Evolutionary conservation across 345 rosid species (phyloP).

Genomic region (Bretschneidera sinensis): DNA sequence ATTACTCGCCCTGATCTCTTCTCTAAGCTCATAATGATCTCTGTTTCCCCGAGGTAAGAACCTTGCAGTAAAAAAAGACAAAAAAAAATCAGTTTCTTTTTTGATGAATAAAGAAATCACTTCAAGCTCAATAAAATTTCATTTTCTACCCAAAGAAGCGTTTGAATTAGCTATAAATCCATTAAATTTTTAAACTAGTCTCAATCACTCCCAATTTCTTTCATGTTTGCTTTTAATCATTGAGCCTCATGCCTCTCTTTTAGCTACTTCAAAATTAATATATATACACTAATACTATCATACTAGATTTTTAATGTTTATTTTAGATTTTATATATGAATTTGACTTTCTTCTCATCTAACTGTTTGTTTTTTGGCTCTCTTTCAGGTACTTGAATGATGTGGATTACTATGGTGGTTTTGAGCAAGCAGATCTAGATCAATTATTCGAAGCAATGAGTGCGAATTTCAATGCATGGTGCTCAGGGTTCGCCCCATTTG

Average conservation of each 20-base stretch:
- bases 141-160: no score
- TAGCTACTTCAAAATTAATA: not conserved
- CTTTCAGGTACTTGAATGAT: conserved; percentile 58
- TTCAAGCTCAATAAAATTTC: no score
- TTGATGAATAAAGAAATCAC: no score
- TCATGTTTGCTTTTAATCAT: no score
- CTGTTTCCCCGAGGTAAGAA: conserved; percentile 73
- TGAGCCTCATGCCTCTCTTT: not conserved
- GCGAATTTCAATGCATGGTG: conserved; percentile 87
- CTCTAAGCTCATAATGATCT: conserved; percentile 60
- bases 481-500: conserved; percentile 80
- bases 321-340: not conserved
- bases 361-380: not conserved
- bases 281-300: no score
- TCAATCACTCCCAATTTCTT: no score
- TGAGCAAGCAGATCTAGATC: conserved; percentile 72
- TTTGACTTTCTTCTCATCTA: not conserved
- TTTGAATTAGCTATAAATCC: no score
- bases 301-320: no score
- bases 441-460: conserved; percentile 73
- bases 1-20: conserved; percentile 80
- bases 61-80: no score
- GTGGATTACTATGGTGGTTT: conserved; percentile 85
- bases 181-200: no score
- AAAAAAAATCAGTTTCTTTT: no score